Base-by-base conservation (phyloP, 1,139 yeast genomes). In the Pneumocystis canis region DNA sequence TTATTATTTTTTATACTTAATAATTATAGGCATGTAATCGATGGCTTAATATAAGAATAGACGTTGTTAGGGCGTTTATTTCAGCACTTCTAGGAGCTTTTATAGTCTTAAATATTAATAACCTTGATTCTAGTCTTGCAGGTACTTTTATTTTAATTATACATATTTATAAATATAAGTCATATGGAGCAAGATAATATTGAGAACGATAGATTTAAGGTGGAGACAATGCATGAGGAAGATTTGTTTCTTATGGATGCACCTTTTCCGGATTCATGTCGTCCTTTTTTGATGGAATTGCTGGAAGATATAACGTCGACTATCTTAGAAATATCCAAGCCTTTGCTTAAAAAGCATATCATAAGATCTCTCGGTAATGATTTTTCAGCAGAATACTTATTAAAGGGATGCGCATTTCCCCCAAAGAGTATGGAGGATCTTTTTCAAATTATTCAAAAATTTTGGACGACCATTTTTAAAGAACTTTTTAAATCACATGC, bases 71-170 rank as follows among this genome's bases (percentile, higher is more conserved):
- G 65, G 87, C 96, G 0, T 75, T 85, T 66, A 90, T 92, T 60
- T 81, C 89, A 70, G 83, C 92, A 68, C 83, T 85, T 68, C 82
- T 97, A 2, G 95, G 96, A 69, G 79, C 86, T 1, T 86, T 90
- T 71, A 85, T 90, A 59, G 73, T 89, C 64, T 70, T 80, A 65
- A 82, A 84, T 60, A 81, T 86, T 61, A 84, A 85, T 41, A 74
- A 73, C 58, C 77, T 92, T 64, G 96, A 90, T 75, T 87, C 98
- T 62, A 98, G 98, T 73, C 78, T 89, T 71, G 98, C 97, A 7
- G 98, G 98, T 35, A 35, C n/a, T 39, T 39, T 39, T 39, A n/a
- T 16, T n/a, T 39, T n/a, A 16, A 18, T n/a, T n/a, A n/a, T 39
- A 39, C 5, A 16, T n/a, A 18, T 39, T 37, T 37, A 39, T 39